These are phyloP conservation scores for Zygosaccharomyces sapae DNA, from an alignment of 1,139 yeast genomes.

Conservation along the genomic window DNA sequence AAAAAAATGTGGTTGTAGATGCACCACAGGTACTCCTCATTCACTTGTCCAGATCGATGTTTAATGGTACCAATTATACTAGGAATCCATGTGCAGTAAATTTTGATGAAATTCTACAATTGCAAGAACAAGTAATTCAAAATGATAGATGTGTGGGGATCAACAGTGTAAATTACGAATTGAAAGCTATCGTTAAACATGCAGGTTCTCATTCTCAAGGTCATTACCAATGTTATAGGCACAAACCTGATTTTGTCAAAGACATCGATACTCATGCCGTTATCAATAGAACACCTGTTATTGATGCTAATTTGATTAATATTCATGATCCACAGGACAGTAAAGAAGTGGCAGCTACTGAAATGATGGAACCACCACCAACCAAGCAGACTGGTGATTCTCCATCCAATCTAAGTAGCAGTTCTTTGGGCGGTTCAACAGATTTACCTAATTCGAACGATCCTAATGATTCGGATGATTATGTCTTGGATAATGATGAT, in stretches of 20 bases:
- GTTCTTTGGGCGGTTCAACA: conserved; percentile 9
- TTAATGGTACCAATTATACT: conserved; percentile 62
- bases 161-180: conserved; percentile 44
- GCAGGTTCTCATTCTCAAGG: conserved; percentile 87
- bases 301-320: conserved; percentile 9
- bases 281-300: conserved; percentile 41
- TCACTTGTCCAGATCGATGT: conserved; percentile 80
- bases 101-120: conserved; percentile 54
- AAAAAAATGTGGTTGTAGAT: conserved; percentile 55
- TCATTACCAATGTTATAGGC: conserved; percentile 78
- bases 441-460: conserved; percentile 3
- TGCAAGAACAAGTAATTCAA: conserved; percentile 40
- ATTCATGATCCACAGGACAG: conserved; percentile 1
- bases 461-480: conserved; percentile 18
- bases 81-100: conserved; percentile 74
- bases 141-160: conserved; percentile 24
- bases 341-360: conserved; percentile 3
- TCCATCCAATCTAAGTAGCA: conserved; percentile 6
- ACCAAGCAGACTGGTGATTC: conserved; percentile 4
- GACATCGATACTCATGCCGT: conserved; percentile 43
- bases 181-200: conserved; percentile 75
- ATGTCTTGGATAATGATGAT: conserved; percentile 12
- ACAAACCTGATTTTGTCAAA: conserved; percentile 60
- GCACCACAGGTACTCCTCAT: conserved; percentile 70
- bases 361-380: conserved; percentile 4